Conservation (phyloP, 768 basidiomycete genomes). For the Brasilioporus rufonigricans region DNA sequence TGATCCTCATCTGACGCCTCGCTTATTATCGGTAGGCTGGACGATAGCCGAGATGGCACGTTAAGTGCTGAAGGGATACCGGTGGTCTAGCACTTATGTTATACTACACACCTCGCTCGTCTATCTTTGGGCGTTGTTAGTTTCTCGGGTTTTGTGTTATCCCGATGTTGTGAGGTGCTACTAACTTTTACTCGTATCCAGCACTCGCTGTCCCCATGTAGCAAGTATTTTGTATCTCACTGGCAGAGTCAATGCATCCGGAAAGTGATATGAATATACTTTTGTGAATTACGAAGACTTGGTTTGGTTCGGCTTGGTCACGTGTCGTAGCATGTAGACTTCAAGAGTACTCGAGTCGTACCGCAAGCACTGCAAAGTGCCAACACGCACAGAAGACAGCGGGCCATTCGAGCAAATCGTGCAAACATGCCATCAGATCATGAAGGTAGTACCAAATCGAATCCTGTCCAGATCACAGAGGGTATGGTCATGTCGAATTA, state of each 20-base stretch:
- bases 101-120: not conserved
- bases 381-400: too few relatives aligned
- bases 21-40: constrained; percentile 42
- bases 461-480: constrained; percentile 60
- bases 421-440: constrained; percentile 18
- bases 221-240: not conserved
- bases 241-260: too few relatives aligned
- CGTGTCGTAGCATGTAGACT: too few relatives aligned
- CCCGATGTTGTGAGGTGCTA: not conserved
- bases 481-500: constrained; percentile 42
- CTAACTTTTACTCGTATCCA: too few relatives aligned
- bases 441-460: constrained; percentile 33
- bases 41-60: constrained; percentile 40
- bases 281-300: too few relatives aligned
- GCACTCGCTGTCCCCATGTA: too few relatives aligned
- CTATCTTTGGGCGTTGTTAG: not conserved
- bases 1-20: not conserved
- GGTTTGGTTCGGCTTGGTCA: constrained; percentile 15
- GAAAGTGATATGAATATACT: too few relatives aligned
- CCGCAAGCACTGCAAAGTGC: too few relatives aligned
- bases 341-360: not conserved
- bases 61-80: constrained; percentile 57
- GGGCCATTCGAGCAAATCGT: too few relatives aligned
- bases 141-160: constrained; percentile 2
- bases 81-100: constrained; percentile 13